Conservation (phyloP, 2,329 filamentous ascomycete genomes). For the Akanthomyces dipterigenus region DNA sequence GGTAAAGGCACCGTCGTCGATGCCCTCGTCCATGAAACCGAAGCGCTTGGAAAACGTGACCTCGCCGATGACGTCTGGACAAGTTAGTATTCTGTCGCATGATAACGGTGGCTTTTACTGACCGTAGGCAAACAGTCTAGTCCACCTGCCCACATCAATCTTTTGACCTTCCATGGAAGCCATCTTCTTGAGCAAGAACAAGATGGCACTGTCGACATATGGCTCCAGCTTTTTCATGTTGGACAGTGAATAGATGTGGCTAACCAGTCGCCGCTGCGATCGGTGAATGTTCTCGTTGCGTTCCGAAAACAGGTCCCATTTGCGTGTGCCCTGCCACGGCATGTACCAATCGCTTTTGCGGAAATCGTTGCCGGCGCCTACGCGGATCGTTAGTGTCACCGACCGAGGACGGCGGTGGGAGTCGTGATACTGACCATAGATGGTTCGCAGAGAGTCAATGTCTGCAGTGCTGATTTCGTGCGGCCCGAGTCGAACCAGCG, state of each 20-base stretch:
- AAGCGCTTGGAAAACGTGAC: conserved; percentile 25
- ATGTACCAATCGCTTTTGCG: not conserved
- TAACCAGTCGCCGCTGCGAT: not conserved
- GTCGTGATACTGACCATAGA: not conserved
- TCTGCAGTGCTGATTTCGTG: not conserved
- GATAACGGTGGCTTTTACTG: conserved; percentile 21
- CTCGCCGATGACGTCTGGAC: conserved; percentile 23
- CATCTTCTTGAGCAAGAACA: conserved; percentile 17
- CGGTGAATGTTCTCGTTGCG: not conserved
- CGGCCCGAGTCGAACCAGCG: not conserved
- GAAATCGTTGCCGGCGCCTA: conserved; percentile 17
- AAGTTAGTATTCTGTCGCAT: conserved; percentile 25
- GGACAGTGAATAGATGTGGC: conserved; percentile 27
- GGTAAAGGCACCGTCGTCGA: conserved; percentile 18
- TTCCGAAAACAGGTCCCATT: not conserved
- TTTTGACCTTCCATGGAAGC: not conserved
- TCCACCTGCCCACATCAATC: not conserved
- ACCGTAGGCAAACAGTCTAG: conserved; percentile 4
- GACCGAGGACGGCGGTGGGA: too few relatives aligned
- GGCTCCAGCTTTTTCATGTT: conserved; percentile 19
- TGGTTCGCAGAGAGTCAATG: not conserved
- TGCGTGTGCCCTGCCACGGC: not conserved
- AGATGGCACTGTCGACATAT: conserved; percentile 14
- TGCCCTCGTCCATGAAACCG: conserved; percentile 26
- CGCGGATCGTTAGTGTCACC: not conserved